Base-by-base conservation (phyloP, 345 rosid genomes). In the Sisymbrium irio region DNA sequence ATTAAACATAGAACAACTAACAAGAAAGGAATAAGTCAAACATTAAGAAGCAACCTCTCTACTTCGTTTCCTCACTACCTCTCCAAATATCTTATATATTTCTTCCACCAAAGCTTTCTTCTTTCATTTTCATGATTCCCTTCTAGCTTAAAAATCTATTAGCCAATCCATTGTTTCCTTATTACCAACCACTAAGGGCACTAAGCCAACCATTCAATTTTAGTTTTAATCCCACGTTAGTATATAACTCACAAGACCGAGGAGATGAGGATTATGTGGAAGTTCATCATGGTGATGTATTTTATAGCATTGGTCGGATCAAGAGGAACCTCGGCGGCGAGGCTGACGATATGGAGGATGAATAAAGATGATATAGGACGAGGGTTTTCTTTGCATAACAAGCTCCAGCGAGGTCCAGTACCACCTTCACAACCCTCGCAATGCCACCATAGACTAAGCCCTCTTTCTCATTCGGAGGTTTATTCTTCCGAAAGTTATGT, bases 371-470 rank as follows among this genome's bases (percentile, higher is more conserved):
- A 30, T 25, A 37, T 32, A n/a, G 12, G 44, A 19, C 51, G 41
- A 4, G 47, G 32, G 44, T 9, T 67, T 11, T 18, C 64, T 72
- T 55, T 79, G 25, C 73, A 62, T 15, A 76, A 14, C 69, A 79
- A 46, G 79, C 83, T 87, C 9, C 84, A 81, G 17, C 73, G 88
- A 49, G 96, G 82, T 10, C 84, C 81, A 2, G 88, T 83, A 79
- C 87, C 92, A 14, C 96, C 96, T 55, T 83, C 92, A 6, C 74
- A 82, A 12, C 85, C 90, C 13, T 89, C 90, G 18, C 78, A 33
- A 1, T 86, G 92, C 60, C 89, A 86, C 63, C 59, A 87, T 71
- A 61, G 62, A 59, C 76, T 82, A 66, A 55, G 49, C 44, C 80
- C 77, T 50, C 67, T 59, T 68, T 25, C 56, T 30, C 79, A 49